Base-by-base conservation (phyloP, 495 filamentous ascomycete genomes). In the Penicillium lividum region DNA sequence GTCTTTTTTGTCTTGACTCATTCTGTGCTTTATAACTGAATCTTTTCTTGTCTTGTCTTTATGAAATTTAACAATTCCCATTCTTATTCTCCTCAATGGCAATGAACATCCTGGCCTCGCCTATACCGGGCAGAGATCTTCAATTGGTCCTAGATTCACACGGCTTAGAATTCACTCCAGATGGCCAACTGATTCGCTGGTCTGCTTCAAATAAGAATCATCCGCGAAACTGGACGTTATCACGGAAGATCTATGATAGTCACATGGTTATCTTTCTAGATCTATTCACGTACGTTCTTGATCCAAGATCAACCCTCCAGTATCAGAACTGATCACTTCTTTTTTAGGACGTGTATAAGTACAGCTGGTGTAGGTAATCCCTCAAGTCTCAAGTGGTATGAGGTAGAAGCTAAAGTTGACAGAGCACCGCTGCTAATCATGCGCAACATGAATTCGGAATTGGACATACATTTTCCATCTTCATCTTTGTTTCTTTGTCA, bases 401-500 rank as follows among this genome's bases (percentile, higher is more conserved):
- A 53, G n/a, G 48, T 31, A 52, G 15, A 3, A 53, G 3, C 22
- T 51, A 16, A 31, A 18, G 7, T 7, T 10, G 10, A 31, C 34
- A 70, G 68, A 65, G 59, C 15, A 38, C 68, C 5, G 63, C 64
- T 4, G 66, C 68, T 4, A 52, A 63, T 42, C 44, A 63, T 36
- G 57, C 70, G 4, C 59, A 52, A 9, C 11, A 62, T 22, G 61
- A 71, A 31, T 67, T 61, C 27, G 56, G 44, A 2, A 62, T 68
- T 1, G 53, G 45, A 5, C 47, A 54, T 25, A 63, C 61, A 5
- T 47, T 71, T 3, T 56, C 66, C 0, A 40, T 70, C 5, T 70
- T 73, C 31, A 25, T 69, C 7, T 72, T 68, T 38, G 64, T 71
- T 34, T 68, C 68, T 16, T 40, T 67, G 71, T 73, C 10, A 42